A percentile compares a stretch with the other conserved stretches of the same genome.
Conservation (phyloP, 768 basidiomycete genomes). For the Trichaptum fuscoviolaceum region DNA sequence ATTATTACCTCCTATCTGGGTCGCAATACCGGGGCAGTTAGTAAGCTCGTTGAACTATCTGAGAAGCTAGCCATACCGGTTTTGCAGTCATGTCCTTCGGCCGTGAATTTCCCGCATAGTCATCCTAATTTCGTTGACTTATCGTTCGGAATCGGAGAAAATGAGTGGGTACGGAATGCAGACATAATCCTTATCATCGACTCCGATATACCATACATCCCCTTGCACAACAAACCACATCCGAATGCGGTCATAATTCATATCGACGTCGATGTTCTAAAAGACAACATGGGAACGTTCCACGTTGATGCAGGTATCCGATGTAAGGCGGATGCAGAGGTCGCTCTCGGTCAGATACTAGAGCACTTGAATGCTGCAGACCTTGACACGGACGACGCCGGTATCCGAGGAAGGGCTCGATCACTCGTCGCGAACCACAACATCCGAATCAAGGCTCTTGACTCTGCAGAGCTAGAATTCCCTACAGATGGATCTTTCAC, state of each 20-base stretch:
- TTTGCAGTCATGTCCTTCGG: conserved; percentile 43
- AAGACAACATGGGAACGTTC: conserved; percentile 42
- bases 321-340: conserved; percentile 49
- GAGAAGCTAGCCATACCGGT: conserved; percentile 50
- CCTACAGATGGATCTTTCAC: conserved; percentile 22
- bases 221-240: conserved; percentile 36
- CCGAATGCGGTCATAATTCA: conserved; percentile 48
- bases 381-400: conserved; percentile 1
- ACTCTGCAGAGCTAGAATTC: conserved; percentile 27
- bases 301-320: conserved; percentile 53
- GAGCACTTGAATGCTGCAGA: conserved; percentile 20
- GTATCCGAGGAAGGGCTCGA: neutral
- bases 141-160: conserved; percentile 45
- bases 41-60: conserved; percentile 42
- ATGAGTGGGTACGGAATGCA: conserved; percentile 42
- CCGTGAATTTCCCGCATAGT: conserved; percentile 49
- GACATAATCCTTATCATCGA: conserved; percentile 67
- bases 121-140: conserved; percentile 51
- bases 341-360: conserved; percentile 46
- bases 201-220: conserved; percentile 62
- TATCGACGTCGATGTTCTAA: conserved; percentile 58
- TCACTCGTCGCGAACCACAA: conserved; percentile 19
- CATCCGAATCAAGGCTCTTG: conserved; percentile 23
- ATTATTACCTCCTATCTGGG: conserved; percentile 64
- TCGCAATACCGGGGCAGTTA: conserved; percentile 43